A percentile compares a stretch with the other conserved stretches of the same genome.
phyloP scores from a whole-genome alignment of 2,329 filamentous ascomycete genomes.

The Taxawa tesnikishii region DNA sequence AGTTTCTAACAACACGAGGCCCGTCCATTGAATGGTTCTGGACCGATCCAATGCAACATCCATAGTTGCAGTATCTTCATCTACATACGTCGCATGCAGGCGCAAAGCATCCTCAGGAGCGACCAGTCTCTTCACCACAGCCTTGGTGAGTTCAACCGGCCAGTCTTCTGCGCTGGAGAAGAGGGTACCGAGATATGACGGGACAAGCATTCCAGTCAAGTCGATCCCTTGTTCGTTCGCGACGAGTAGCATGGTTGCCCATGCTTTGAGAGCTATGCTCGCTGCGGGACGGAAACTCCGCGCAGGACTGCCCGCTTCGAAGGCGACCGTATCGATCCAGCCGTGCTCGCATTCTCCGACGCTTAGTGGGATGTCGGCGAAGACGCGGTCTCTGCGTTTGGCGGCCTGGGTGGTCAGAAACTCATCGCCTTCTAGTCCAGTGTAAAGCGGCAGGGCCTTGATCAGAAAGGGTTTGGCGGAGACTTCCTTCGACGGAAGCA shows the following conservation, averaged over 20 bases:
- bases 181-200: slow-evolving; percentile 18
- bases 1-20: slow-evolving; percentile 12
- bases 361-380: slow-evolving; percentile 40
- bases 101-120: neutral
- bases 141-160: slow-evolving; percentile 18
- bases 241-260: slow-evolving; percentile 31
- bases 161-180: slow-evolving; percentile 26
- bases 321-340: slow-evolving; percentile 41
- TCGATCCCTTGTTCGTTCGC: slow-evolving; percentile 28
- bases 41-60: neutral
- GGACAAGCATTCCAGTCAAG: slow-evolving; percentile 25
- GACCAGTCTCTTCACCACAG: slow-evolving; percentile 18
- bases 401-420: slow-evolving; percentile 2
- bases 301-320: slow-evolving; percentile 16
- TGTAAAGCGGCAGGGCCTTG: slow-evolving; percentile 26
- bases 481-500: slow-evolving; percentile 17
- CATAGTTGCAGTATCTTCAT: slow-evolving; percentile 1
- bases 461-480: slow-evolving; percentile 24
- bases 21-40: slow-evolving; percentile 8
- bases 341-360: slow-evolving; percentile 35
- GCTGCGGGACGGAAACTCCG: slow-evolving; percentile 22
- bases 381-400: slow-evolving; percentile 16
- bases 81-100: neutral
- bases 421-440: slow-evolving; percentile 9
- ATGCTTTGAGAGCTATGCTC: slow-evolving; percentile 34